Base-by-base conservation (phyloP, 768 basidiomycete genomes). In the Hemileccinum impolitum region DNA sequence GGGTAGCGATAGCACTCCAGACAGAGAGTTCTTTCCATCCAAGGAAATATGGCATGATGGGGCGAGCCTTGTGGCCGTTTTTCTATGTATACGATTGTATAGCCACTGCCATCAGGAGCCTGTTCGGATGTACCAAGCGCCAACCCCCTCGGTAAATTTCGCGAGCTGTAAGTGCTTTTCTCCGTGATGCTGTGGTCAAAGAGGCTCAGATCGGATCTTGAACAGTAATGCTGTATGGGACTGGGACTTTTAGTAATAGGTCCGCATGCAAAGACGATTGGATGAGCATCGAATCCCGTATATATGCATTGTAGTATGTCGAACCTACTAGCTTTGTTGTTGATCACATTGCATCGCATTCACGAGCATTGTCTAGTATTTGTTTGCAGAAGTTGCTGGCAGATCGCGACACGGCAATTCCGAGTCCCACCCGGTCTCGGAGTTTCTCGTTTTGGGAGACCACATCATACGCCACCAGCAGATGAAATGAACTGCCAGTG, bases 1-100 rank as follows among this genome's bases (percentile, higher is more conserved):
- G 81, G 81, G 48, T 81, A 19, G 75, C 79, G 19, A 70, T 83
- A 28, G 72, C 79, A 3, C 74, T 80, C 55, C 80, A 82, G 38
- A 32, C 18, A 21, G 49, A 59, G 3, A 67, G 61, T 3, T 0
- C 13, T 13, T 61, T 69, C 43, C 54, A 52, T 26, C 34, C 28
- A 7, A 1, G 10, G 5, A 14, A 47, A 1, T 4, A 21, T 41
- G 19, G 18, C 9, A 11, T 52, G 6, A 37, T 39, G 37, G 5
- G 11, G 17, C 62, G 63, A 26, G 18, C 40, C 13, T 36, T 50
- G 0, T 69, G 65, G 65, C 65, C 65, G 4, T 1, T 56, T 2
- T 38, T 52, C 17, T 67, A 44, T 21, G 13, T 18, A 28, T 54
- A 61, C 23, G 15, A 28, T 2, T 1, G 39, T 21, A 48, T 59